These are phyloP conservation scores for Delonix regia DNA, from an alignment of 306 rosid genomes.

Conservation along the genomic window DNA sequence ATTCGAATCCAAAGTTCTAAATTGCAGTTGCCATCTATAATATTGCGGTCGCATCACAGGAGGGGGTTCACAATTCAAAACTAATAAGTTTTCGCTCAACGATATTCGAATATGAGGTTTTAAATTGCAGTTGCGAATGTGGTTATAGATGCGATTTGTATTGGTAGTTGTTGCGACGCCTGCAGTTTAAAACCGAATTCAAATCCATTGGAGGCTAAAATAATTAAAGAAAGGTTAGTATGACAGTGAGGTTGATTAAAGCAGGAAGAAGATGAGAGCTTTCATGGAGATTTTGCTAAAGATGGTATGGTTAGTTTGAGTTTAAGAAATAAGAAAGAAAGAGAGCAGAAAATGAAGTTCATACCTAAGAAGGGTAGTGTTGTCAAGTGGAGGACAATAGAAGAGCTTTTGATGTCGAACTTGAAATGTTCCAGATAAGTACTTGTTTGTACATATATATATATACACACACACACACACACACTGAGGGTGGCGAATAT, in stretches of 20 bases:
- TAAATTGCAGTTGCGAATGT: too few species aligned
- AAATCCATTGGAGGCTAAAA: not conserved
- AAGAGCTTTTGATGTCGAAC: constrained; percentile 6
- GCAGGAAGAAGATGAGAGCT: too few species aligned
- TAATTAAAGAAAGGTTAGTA: not conserved
- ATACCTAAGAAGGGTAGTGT: constrained; percentile 37
- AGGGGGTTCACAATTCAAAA: too few species aligned
- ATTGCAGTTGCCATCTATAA: too few species aligned
- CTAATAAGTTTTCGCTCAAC: too few species aligned
- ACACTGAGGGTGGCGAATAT: constrained; percentile 1
- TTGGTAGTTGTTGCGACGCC: too few species aligned
- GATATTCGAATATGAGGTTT: too few species aligned
- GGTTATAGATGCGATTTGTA: too few species aligned
- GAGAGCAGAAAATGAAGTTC: not conserved
- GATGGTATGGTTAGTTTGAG: not conserved
- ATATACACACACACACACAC: too few species aligned
- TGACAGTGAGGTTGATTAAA: not conserved
- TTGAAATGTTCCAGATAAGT: constrained; percentile 10
- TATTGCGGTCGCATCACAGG: too few species aligned
- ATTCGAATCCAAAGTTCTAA: too few species aligned
- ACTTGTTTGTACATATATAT: constrained; percentile 36
- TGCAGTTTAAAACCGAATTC: too few species aligned
- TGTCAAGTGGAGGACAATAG: constrained; percentile 29
- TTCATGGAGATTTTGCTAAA: not conserved
- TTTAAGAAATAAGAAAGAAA: not conserved